Percentiles rank a stretch among this genome's conserved stretches.
Conservation (phyloP, 2,329 filamentous ascomycete species). For the Mycosphaerella arachidis region DNA sequence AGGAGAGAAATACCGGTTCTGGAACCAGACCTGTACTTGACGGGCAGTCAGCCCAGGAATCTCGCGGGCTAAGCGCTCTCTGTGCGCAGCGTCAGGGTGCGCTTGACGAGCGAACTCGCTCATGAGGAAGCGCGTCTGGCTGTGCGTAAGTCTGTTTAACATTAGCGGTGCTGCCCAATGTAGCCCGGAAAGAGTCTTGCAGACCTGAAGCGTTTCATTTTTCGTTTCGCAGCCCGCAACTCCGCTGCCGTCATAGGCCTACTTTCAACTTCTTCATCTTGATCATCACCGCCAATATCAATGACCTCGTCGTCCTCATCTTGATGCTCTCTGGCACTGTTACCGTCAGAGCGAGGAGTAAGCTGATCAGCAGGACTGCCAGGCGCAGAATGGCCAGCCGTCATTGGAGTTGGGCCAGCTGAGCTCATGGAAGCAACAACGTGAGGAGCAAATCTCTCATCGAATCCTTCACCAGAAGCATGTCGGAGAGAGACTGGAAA, state of each 20-base stretch:
- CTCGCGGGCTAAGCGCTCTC: conserved; percentile 79
- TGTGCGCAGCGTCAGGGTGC: conserved; percentile 85
- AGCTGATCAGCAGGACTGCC: conserved; percentile 43
- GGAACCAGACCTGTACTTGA: conserved; percentile 97
- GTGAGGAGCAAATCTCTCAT: neutral
- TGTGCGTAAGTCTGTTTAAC: conserved; percentile 71
- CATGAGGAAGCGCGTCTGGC: conserved; percentile 96
- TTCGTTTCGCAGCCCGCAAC: conserved; percentile 47
- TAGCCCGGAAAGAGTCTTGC: conserved; percentile 1
- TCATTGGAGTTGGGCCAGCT: conserved; percentile 13
- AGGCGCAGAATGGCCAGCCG: conserved; percentile 42
- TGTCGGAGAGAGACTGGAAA: conserved; percentile 34
- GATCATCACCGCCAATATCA: conserved; percentile 34
- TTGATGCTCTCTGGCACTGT: conserved; percentile 32
- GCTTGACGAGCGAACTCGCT: conserved; percentile 94
- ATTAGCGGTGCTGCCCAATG: conserved; percentile 15
- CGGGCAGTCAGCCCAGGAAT: conserved; percentile 87
- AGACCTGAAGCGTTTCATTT: conserved; percentile 74
- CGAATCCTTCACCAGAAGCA: neutral
- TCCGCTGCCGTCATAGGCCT: conserved; percentile 44
- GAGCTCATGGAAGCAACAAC: neutral
- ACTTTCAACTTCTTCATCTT: conserved; percentile 27
- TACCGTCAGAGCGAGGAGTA: conserved; percentile 40
- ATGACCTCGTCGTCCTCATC: conserved; percentile 39
- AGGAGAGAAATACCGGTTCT: conserved; percentile 70